Evolutionary conservation across 2,329 filamentous ascomycete species (phyloP).

Genomic region (Drechslerella stenobrocha): DNA sequence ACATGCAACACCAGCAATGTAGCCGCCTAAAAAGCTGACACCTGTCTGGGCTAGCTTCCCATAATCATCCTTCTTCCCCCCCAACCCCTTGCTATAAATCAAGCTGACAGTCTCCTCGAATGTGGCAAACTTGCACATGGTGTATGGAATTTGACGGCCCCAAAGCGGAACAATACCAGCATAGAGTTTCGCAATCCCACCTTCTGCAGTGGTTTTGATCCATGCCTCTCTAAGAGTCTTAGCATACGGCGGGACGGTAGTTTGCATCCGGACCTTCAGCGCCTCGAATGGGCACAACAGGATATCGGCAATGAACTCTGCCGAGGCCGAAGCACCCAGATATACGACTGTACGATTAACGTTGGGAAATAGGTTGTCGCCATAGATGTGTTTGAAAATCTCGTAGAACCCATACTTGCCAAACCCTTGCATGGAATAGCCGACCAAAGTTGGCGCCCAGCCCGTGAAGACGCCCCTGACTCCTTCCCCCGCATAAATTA

Average conservation of each 20-base stretch:
- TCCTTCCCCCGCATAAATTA: conserved; percentile 75
- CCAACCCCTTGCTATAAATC: conserved; percentile 73
- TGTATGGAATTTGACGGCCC: conserved; percentile 79
- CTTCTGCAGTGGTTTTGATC: conserved; percentile 44
- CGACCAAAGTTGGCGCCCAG: conserved; percentile 79
- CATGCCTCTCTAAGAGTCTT: conserved; percentile 52
- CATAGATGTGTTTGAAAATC: conserved; percentile 48
- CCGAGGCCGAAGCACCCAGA: conserved; percentile 73
- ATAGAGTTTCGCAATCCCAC: conserved; percentile 64
- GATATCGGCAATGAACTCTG: conserved; percentile 76
- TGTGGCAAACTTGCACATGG: conserved; percentile 90
- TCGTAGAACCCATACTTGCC: conserved; percentile 47
- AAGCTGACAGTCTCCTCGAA: conserved; percentile 86
- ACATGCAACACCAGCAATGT: conserved; percentile 84
- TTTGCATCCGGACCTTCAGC: conserved; percentile 80
- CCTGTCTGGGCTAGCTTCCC: conserved; percentile 78
- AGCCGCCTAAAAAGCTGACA: conserved; percentile 81
- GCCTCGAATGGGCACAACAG: conserved; percentile 85
- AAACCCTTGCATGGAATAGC: conserved; percentile 43
- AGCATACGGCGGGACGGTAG: conserved; percentile 78
- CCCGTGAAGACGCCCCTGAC: conserved; percentile 83
- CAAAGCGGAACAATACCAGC: conserved; percentile 89
- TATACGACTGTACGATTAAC: conserved; percentile 76
- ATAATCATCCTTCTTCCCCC: conserved; percentile 77
- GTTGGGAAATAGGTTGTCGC: conserved; percentile 33